Evolutionary conservation across 2,329 filamentous ascomycete species (phyloP).

Genomic region (Elsinoe batatas): DNA sequence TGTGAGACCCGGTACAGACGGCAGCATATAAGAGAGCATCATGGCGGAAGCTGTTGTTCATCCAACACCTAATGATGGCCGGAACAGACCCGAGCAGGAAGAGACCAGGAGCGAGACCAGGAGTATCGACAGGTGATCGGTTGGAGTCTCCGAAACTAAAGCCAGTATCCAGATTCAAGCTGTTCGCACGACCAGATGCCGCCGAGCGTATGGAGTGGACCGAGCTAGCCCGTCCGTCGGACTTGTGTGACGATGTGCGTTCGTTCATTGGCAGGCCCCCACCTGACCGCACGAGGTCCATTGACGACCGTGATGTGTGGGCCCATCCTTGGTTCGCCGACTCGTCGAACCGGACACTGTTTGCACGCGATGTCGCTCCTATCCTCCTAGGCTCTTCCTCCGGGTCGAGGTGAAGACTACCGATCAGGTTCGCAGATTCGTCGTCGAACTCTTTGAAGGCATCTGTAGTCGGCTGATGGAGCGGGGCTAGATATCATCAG

Average conservation of each 20-base stretch:
- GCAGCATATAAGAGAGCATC: conserved; percentile 82
- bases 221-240: conserved; percentile 88
- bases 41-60: conserved; percentile 83
- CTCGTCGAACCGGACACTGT: conserved; percentile 96
- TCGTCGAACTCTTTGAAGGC: conserved; percentile 88
- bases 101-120: conserved; percentile 70
- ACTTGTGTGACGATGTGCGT: conserved; percentile 85
- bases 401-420: conserved; percentile 71
- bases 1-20: conserved; percentile 83
- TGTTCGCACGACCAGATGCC: conserved; percentile 73
- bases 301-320: conserved; percentile 69
- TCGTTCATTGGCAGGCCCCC: conserved; percentile 76
- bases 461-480: conserved; percentile 70
- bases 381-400: conserved; percentile 79
- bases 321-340: conserved; percentile 86
- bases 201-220: conserved; percentile 69
- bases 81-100: conserved; percentile 82
- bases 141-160: conserved; percentile 54
- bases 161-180: conserved; percentile 73
- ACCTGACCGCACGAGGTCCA: conserved; percentile 75
- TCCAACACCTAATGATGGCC: conserved; percentile 91
- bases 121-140: conserved; percentile 60
- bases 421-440: conserved; percentile 68
- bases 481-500: conserved; percentile 48
- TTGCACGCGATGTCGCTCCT: conserved; percentile 81